A percentile compares a stretch with the other conserved stretches of the same genome.
These are phyloP conservation scores for Ormosia emarginata DNA, from an alignment of 306 rosid species.

Conservation along the genomic window DNA sequence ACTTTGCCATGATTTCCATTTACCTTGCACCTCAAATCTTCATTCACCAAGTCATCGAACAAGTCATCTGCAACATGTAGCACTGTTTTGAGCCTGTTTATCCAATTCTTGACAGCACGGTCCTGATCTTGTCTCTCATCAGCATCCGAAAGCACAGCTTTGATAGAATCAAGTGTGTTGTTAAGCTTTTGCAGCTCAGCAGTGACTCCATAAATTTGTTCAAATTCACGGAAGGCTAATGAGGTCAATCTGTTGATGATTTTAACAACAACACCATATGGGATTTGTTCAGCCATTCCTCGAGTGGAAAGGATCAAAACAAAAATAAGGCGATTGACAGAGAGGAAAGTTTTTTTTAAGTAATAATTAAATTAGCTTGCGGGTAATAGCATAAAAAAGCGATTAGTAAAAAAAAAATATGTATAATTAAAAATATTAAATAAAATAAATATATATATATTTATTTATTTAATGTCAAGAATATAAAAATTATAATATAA, in stretches of 20 bases:
- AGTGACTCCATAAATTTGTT: neutral
- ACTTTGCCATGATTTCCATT: too few relatives aligned
- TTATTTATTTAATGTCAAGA: too few relatives aligned
- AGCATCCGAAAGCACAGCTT: neutral
- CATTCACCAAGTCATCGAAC: neutral
- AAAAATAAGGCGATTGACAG: too few relatives aligned
- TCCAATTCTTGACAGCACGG: neutral
- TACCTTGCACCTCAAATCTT: neutral
- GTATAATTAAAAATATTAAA: too few relatives aligned
- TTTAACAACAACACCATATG: neutral
- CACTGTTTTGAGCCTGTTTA: neutral
- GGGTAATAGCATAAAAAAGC: too few relatives aligned
- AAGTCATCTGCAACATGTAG: neutral
- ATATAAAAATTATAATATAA: too few relatives aligned
- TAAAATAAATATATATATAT: too few relatives aligned
- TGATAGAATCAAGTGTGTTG: neutral
- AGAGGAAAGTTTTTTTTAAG: too few relatives aligned
- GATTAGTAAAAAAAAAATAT: too few relatives aligned
- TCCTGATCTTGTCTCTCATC: neutral
- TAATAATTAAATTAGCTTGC: too few relatives aligned
- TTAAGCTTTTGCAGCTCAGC: neutral
- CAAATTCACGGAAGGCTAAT: neutral
- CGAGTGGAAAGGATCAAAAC: too few relatives aligned
- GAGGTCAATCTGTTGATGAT: neutral
- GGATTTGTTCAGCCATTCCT: conserved; percentile 3